Base-by-base conservation (phyloP, 176 grass and related monocot genomes). In the Triticum dicoccoides region DNA sequence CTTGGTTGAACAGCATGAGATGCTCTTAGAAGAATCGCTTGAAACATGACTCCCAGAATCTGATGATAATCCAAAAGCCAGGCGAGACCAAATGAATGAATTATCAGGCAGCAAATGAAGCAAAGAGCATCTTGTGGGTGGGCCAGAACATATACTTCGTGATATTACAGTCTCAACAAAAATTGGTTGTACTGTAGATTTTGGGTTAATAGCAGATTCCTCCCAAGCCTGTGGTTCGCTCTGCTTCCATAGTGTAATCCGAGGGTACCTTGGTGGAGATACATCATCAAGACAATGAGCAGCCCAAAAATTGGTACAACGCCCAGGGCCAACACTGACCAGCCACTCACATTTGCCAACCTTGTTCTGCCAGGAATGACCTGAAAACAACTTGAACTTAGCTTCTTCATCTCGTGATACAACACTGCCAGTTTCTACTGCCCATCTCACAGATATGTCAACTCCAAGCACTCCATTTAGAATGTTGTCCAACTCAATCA, bases 341-440 rank as follows among this genome's bases (percentile, higher is more conserved):
- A 98, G 85, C 96, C 96, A 98, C 32, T 98, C 96, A 69, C 96
- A 98, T 85, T 87, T 95, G 69, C 96, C 93, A 84, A 86, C 87
- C 64, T 84, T 79, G 27, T 79, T 82, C 56, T 87, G 73, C 42
- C 79, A 80, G 68, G 69, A 61, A 78, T 83, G 70, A 86, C 42
- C 52, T 27, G 88, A 88, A 88, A 86, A 95, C 81, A 98, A 91
- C 70, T 78, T 64, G 67, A 79, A 92, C n/a, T 78, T 82, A 65
- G 79, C 93, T 18, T 63, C 65, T 75, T 95, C 86, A 11, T 85
- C 84, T 84, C 75, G 92, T 8, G 59, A 87, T 38, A 94, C 61
- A 9, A 89, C 56, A 56, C 88, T 80, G 23, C 86, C 85, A 52
- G 81, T 89, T 86, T 98, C 93, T 66, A 94, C 67, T 3, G 88